Base-by-base conservation (phyloP, 1,284 basidiomycete species). In the Cerrena zonata region DNA sequence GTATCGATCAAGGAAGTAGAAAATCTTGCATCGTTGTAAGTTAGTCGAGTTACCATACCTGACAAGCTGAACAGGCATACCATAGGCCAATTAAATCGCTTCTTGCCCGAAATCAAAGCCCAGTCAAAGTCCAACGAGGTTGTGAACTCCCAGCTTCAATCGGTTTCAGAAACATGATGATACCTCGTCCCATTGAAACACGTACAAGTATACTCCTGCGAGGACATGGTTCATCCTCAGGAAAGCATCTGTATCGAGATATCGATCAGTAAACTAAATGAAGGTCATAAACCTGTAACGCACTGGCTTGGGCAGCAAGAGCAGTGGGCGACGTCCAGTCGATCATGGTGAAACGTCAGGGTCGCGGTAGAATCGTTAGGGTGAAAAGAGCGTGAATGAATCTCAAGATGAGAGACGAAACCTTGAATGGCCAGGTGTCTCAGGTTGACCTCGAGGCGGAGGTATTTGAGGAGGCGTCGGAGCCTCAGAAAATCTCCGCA, bases 1-100 rank as follows among this genome's bases (percentile, higher is more conserved):
- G 63, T 89, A 89, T 50, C 86, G 78, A 56, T 84, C 84, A 45
- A 80, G 65, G 64, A 89, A 87, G 65, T 89, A 89, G 65, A 89
- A 87, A 39, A 76, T 69, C 87, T 19, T 21, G 47, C 48, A 41
- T 10, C 13, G 11, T 10, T 11, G 11, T n/a, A n/a, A n/a, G n/a
- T n/a, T n/a, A n/a, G n/a, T n/a, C n/a, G 34, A 36, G 11, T 11
- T 11, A 11, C 11, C 19, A 11, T 11, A 19, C 11, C 11, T n/a
- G 21, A 41, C 11, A 19, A 11, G 19, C 11, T 10, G 11, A 11
- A 10, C 10, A 7, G 12, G 40, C 52, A 11, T 44, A 66, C 69
- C 57, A 69, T 55, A 2, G 68, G 69, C 65, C 69, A 70, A 50
- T 72, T 70, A 66, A 86, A 86, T 52, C 63, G 71, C 61, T 77